Evolutionary conservation across 352 stramenopile species (phyloP).

Genomic region (Pseudoperonospora humuli): DNA sequence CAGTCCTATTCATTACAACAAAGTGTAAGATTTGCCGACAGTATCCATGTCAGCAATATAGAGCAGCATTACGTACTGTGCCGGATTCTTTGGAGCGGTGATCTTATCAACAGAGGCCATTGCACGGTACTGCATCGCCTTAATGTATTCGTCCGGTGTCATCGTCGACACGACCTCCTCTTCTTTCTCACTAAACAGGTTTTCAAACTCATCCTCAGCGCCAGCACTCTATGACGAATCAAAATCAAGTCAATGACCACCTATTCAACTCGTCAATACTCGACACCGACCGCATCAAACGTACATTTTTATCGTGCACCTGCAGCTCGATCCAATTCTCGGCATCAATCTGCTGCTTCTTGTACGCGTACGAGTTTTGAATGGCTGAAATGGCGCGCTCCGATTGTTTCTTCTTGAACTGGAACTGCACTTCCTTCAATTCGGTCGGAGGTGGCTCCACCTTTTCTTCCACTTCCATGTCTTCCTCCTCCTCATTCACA

Average conservation of each 20-base stretch:
- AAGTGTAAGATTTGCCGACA: not conserved
- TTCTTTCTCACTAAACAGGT: slow-evolving; percentile 77
- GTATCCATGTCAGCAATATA: not conserved
- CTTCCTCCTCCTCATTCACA: slow-evolving; percentile 58
- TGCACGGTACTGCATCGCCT: slow-evolving; percentile 62
- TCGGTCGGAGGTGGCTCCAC: slow-evolving; percentile 38
- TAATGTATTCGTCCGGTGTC: slow-evolving; percentile 62
- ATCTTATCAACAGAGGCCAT: slow-evolving; percentile 22
- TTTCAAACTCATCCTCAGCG: slow-evolving; percentile 71
- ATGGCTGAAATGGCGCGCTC: slow-evolving; percentile 68
- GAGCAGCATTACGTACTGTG: slow-evolving; percentile 10
- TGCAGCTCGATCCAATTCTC: slow-evolving; percentile 72
- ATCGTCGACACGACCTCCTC: slow-evolving; percentile 63
- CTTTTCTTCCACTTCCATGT: slow-evolving; percentile 50
- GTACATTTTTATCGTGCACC: slow-evolving; percentile 61
- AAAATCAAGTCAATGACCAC: not conserved
- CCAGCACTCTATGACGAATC: slow-evolving; percentile 17
- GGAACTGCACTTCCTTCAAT: slow-evolving; percentile 79
- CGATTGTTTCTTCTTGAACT: slow-evolving; percentile 85
- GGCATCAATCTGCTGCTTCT: slow-evolving; percentile 73
- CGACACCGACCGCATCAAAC: slow-evolving; percentile 4
- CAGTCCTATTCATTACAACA: slow-evolving; percentile 10
- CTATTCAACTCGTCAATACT: slow-evolving; percentile 1
- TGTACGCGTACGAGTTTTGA: slow-evolving; percentile 80
- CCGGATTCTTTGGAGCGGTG: slow-evolving; percentile 11